Evolutionary conservation across 306 rosid species (phyloP), one percentile per base, ranked within the genome.

Genomic region (Ceratonia siliqua): DNA sequence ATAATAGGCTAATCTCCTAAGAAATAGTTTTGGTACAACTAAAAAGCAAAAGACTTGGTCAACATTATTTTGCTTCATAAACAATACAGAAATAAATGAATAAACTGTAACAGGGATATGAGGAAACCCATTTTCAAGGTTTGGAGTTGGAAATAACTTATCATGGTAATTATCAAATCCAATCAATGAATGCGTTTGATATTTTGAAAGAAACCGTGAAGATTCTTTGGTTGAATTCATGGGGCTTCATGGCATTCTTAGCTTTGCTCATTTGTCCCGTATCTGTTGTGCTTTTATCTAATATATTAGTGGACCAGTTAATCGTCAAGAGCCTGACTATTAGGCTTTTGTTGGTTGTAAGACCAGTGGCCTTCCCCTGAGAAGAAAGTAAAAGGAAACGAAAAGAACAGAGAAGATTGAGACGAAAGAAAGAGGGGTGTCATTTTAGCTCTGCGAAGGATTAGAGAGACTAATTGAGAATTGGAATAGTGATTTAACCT

Each of bases 111-210:
- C n/a, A n/a, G n/a, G n/a, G n/a, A n/a, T n/a, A n/a, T n/a, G 80
- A 85, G 30, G 90, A 82, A 67, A 69, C 62, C 77, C 85, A 69
- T 77, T 64, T 73, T 45, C 81, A 24, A 58, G 64, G 49, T 20
- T 81, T 83, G 13, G 87, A 86, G 55, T 63, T 85, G 41, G 87
- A 83, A 63, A 49, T 70, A 12, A 59, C 86, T 54, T 82, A 80
- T 73, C 75, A 63, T 35, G 73, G 38, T 76, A 22, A 73, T 41
- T 32, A 62, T 21, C 79, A 53, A 67, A 72, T 87, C 59, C 91
- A 81, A 41, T 79, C 98, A 6, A 92, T 90, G 99, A 92, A 78
- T 82, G 99, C 99, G 7, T 80, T 90, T 82, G 96, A 95, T 76
- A 95, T 95, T 81, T 74, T 95, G 74, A 86, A 93, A 77, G 98